Evolutionary conservation across 2,329 filamentous ascomycete genomes (phyloP).

Genomic region (Ophiostoma sp.): DNA sequence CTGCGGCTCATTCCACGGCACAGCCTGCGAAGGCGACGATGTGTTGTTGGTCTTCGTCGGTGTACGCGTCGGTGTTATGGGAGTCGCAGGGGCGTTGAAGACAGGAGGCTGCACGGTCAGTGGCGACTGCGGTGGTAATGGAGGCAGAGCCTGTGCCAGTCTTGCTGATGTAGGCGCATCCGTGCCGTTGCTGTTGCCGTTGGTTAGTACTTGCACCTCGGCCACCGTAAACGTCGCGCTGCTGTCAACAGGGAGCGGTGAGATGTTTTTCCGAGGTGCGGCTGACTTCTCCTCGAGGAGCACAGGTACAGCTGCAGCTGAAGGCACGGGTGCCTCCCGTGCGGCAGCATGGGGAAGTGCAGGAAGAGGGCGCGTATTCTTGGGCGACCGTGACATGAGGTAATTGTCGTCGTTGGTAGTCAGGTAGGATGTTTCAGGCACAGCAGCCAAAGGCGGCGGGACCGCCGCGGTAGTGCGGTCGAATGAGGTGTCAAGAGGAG

Average conservation of each 20-base stretch:
- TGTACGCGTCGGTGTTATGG: constrained; percentile 21
- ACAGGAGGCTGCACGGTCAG: neutral
- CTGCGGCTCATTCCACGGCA: constrained; percentile 44
- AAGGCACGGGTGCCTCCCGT: neutral
- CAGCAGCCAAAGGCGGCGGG: neutral
- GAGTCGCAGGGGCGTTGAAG: neutral
- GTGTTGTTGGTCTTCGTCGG: constrained; percentile 10
- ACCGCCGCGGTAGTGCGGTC: neutral
- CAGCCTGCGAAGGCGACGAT: neutral
- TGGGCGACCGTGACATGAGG: neutral
- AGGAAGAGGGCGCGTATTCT: neutral
- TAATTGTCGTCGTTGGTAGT: neutral
- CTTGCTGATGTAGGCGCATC: neutral
- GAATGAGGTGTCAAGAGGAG: constrained; percentile 4
- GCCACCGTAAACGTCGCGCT: neutral
- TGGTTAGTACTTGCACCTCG: neutral
- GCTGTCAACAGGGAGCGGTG: neutral
- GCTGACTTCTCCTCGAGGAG: constrained; percentile 7
- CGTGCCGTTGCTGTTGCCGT: neutral
- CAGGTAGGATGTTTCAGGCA: neutral
- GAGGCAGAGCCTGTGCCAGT: constrained; percentile 7
- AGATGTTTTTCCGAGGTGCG: neutral
- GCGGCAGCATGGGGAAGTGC: neutral
- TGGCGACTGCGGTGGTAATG: neutral
- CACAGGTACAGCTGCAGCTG: neutral